A percentile compares a stretch with the other conserved stretches of the same genome.
These are phyloP conservation scores for Guadua angustifolia DNA, from an alignment of 176 grass and related monocot genomes.

Conservation along the genomic window DNA sequence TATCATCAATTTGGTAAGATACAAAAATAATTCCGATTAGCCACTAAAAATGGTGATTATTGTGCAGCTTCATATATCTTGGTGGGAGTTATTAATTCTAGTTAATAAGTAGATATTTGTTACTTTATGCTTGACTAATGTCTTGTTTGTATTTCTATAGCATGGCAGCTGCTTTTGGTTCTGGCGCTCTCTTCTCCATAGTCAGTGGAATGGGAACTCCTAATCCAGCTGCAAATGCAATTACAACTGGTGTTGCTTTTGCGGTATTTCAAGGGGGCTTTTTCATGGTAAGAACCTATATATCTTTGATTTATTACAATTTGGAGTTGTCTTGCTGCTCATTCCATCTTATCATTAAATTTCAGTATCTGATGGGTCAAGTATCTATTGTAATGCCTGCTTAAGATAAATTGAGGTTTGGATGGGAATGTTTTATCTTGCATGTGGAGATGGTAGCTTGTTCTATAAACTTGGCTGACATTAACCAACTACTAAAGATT, in stretches of 20 bases:
- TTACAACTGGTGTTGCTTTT: slow-evolving; percentile 72
- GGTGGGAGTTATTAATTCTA: not conserved
- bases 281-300: slow-evolving; percentile 70
- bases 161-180: slow-evolving; percentile 93
- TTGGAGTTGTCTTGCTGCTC: slow-evolving; percentile 11
- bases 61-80: not conserved
- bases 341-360: not conserved
- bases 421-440: not conserved
- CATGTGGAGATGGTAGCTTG: not conserved
- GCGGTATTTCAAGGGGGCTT: slow-evolving; percentile 85
- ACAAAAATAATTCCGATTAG: not conserved
- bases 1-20: not conserved
- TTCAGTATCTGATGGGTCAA: slow-evolving; percentile 12
- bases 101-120: slow-evolving; percentile 20
- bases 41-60: not conserved
- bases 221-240: slow-evolving; percentile 63
- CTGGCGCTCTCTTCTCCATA: slow-evolving; percentile 83
- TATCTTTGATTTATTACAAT: not conserved
- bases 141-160: slow-evolving; percentile 59
- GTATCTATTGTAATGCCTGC: not conserved
- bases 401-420: slow-evolving; percentile 18
- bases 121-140: slow-evolving; percentile 23
- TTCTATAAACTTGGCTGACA: not conserved
- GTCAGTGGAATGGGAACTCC: slow-evolving; percentile 85
- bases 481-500: not conserved